phyloP scores from a whole-genome alignment of 1,139 yeast species.

The Debaryomyces fabryi region DNA sequence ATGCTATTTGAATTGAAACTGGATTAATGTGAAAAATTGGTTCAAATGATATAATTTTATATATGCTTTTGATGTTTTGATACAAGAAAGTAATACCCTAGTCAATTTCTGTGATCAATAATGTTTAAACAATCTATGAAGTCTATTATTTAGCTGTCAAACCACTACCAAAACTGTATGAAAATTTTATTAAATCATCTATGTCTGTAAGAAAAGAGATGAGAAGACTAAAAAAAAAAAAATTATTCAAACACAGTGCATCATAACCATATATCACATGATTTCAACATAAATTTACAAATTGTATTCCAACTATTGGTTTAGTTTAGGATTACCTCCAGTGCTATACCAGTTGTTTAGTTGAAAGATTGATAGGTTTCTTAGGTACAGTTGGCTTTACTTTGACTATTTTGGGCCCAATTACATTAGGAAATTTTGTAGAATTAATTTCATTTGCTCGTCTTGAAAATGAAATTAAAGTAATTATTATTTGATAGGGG shows the following conservation, averaged over 20 bases:
- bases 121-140: not conserved
- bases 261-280: slow-evolving; percentile 1
- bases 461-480: slow-evolving; percentile 74
- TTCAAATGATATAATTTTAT: not conserved
- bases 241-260: slow-evolving; percentile 1
- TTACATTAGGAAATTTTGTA: slow-evolving; percentile 21
- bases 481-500: slow-evolving; percentile 75
- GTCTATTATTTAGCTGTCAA: not conserved
- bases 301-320: slow-evolving; percentile 2
- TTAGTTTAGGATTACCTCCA: not conserved
- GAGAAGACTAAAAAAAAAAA: slow-evolving; percentile 9
- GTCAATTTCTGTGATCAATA: not conserved
- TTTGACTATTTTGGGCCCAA: slow-evolving; percentile 42
- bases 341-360: not conserved
- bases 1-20: slow-evolving; percentile 6
- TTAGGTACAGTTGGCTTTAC: slow-evolving; percentile 41
- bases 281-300: slow-evolving; percentile 1
- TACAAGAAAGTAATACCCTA: not conserved
- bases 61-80: not conserved
- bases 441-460: slow-evolving; percentile 42
- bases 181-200: slow-evolving; percentile 6
- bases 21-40: not conserved
- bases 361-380: slow-evolving; percentile 31
- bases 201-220: slow-evolving; percentile 8
- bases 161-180: not conserved